Evolutionary conservation across 2,329 filamentous ascomycete genomes (phyloP).

Genomic region (Phialophora verrucosa): DNA sequence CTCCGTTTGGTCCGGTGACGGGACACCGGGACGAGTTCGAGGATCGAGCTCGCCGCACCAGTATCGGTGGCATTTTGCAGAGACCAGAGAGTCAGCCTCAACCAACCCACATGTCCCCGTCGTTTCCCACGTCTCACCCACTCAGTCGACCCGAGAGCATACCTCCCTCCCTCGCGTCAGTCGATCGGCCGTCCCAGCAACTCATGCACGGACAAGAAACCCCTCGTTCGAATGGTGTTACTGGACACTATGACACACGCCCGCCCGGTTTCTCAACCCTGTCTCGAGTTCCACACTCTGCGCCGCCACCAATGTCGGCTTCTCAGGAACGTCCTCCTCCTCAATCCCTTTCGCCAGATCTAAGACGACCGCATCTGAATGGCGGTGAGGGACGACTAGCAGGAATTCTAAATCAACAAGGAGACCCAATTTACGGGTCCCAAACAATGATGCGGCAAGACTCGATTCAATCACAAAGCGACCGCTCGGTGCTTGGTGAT

Average conservation of each 20-base stretch:
- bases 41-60: constrained; percentile 47
- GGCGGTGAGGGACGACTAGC: constrained; percentile 32
- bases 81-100: constrained; percentile 47
- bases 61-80: constrained; percentile 51
- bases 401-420: constrained; percentile 29
- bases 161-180: constrained; percentile 27
- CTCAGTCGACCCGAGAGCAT: constrained; percentile 33
- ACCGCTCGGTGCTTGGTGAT: constrained; percentile 38
- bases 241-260: constrained; percentile 37
- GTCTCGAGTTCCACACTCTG: constrained; percentile 22
- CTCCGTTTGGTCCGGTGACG: constrained; percentile 27
- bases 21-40: constrained; percentile 33
- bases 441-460: constrained; percentile 39
- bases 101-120: constrained; percentile 20
- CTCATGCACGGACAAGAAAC: constrained; percentile 22
- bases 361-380: constrained; percentile 33
- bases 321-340: constrained; percentile 22
- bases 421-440: constrained; percentile 17
- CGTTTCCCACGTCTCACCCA: constrained; percentile 26
- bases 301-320: constrained; percentile 17
- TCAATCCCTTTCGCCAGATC: constrained; percentile 36
- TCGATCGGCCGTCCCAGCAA: constrained; percentile 22
- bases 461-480: constrained; percentile 39
- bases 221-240: constrained; percentile 30
- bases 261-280: constrained; percentile 31